Evolutionary conservation across 164 flowering plant genomes (phyloP), one percentile per base, ranked within the genome.

Genomic region (Chimonanthus salicifolius): DNA sequence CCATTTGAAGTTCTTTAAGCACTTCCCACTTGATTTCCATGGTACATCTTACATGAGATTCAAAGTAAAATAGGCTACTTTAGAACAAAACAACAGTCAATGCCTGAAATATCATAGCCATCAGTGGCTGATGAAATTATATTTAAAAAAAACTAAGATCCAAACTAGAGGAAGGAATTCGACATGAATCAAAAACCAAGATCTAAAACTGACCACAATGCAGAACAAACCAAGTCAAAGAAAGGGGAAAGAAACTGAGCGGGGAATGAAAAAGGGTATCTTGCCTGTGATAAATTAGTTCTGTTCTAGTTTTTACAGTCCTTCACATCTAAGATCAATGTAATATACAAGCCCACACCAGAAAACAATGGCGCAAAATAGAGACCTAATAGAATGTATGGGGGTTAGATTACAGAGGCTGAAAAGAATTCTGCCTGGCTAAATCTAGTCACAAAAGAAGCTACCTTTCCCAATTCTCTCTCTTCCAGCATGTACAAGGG

Each of bases 281-380:
- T 48, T 44, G 68, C 18, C 3, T 65, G 68, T 43, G 47, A 65
- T 48, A 68, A 16, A 48, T 68, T 49, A 68, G 43, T 47, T 68
- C 44, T 68, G 46, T 7, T 68, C 70, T 68, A 18, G 46, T 47
- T 48, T 68, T 7, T 66, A 66, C 49, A 45, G 20, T 8, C 70
- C 6, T 48, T 44, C 58, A 48, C 16, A 68, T 44, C 54, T 47
- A n/a, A 47, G 70, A 68, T 44, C 7, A n/a, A 9, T 47, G 44
- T n/a, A 18, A 75, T 75, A 60, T 76, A 75, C 81, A 79, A 58
- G 48, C 68, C 64, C 48, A 49, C 71, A 15, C 33, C 33, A 33
- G 33, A 76, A 72, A 75, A 60, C 21, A 4, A 65, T 65, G 72
- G 45, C 1, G n/a, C 8, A n/a, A 44, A 70, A 47, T 18, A 49